phyloP scores from a whole-genome alignment of 2,329 filamentous ascomycete genomes.

The Gnomoniopsis sp. region DNA sequence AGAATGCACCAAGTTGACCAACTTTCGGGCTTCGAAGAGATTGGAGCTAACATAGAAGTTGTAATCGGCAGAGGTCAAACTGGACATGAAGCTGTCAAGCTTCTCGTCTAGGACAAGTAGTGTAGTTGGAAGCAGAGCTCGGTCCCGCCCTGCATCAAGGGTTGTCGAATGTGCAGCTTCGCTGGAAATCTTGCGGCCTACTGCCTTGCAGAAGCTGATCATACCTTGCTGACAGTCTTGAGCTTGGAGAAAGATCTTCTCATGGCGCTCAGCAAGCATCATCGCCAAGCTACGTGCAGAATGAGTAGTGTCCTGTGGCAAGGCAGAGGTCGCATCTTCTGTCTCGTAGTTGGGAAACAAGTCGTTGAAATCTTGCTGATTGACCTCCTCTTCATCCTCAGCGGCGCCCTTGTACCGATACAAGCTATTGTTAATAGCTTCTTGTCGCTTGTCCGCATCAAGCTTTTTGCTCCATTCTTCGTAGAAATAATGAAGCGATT shows the following conservation, averaged over 20 bases:
- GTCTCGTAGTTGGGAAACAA: slow-evolving; percentile 78
- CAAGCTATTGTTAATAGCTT: slow-evolving; percentile 69
- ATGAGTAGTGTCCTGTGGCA: slow-evolving; percentile 31
- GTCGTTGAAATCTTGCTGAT: slow-evolving; percentile 71
- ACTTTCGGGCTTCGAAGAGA: slow-evolving; percentile 67
- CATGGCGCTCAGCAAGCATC: slow-evolving; percentile 59
- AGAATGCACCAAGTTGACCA: slow-evolving; percentile 66
- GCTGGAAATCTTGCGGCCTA: slow-evolving; percentile 36
- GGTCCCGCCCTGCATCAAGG: slow-evolving; percentile 38
- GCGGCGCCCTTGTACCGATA: slow-evolving; percentile 80
- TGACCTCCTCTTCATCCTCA: slow-evolving; percentile 71
- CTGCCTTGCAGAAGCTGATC: slow-evolving; percentile 39
- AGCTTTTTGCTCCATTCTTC: slow-evolving; percentile 77
- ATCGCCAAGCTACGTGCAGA: slow-evolving; percentile 55
- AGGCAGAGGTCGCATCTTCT: slow-evolving; percentile 35
- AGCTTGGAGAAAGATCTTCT: slow-evolving; percentile 45
- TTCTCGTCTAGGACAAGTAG: slow-evolving; percentile 64
- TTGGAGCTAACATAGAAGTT: slow-evolving; percentile 91
- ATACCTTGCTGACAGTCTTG: slow-evolving; percentile 40
- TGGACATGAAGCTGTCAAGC: slow-evolving; percentile 42
- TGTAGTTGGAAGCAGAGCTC: slow-evolving; percentile 61
- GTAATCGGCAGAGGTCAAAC: slow-evolving; percentile 48
- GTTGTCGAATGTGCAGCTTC: slow-evolving; percentile 22
- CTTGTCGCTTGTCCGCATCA: slow-evolving; percentile 70
- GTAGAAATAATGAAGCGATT: slow-evolving; percentile 70